Base-by-base conservation (phyloP, 2,329 filamentous ascomycete genomes). In the Zasmidium angulare region DNA sequence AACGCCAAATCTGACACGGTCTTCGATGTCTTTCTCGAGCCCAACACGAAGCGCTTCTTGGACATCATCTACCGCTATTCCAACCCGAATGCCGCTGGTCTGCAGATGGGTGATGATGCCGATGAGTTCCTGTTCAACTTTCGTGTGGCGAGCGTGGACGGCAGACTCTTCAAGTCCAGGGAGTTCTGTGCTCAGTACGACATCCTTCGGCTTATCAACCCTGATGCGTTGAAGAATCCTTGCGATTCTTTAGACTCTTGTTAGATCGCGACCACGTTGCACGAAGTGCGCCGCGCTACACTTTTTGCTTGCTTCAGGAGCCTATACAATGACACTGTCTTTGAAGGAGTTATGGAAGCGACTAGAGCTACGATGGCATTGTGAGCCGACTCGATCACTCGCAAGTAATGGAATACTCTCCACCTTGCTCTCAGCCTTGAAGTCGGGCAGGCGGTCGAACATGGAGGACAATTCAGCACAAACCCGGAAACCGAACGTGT, bases 11-110 rank as follows among this genome's bases (percentile, higher is more conserved):
- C 56, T 23, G 55, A 60, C 50, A 62, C 62, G 2, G 57, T 62
- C 21, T 64, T 64, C 43, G 62, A 64, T 24, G 59, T 64, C 47
- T 64, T 64, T 46, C 59, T 62, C 12, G 55, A 62, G 40, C 50
- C 57, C 12, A 51, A 56, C 56, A 64, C 58, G 20, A 60, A 56
- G 43, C 56, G 62, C 22, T 64, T 64, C 55, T 20, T 64, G 40
- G 62, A 64, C 23, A 50, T 64, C 51, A 64, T 64, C 23, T 64
- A 64, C 53, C 55, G 57, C 19, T 64, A 64, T 26, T 59, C 58
- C 10, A 64, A 64, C 51, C 62, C 62, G 17, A 48, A 53, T 23
- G 62, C 56, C 9, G 40, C 53, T 1, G 59, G 48, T 17, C 46
- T 64, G 21, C 58, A 64, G 22, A 43, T 51, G n/a, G 56, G 55